phyloP scores from a whole-genome alignment of 257 asterid genomes.

The Salvia rosmarinus region DNA sequence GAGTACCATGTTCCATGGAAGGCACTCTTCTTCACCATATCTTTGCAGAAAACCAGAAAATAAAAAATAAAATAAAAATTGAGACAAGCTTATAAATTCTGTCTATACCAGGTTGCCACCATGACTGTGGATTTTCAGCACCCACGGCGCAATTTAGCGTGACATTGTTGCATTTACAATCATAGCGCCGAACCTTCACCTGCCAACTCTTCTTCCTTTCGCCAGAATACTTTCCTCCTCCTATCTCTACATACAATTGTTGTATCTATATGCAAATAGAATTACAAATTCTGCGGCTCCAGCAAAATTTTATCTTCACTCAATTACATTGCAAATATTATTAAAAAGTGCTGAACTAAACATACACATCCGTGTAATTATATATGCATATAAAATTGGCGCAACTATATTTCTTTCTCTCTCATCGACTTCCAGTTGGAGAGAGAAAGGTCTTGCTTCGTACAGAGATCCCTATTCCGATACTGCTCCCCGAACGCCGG shows the following conservation, averaged over 20 bases:
- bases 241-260: conserved; percentile 43
- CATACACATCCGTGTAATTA: conserved; percentile 31
- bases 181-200: conserved; percentile 39
- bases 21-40: conserved; percentile 38
- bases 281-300: conserved; percentile 34
- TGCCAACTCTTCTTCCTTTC: conserved; percentile 11
- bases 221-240: conserved; percentile 11
- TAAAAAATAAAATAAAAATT: not conserved
- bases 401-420: conserved; percentile 47
- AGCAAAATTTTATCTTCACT: conserved; percentile 26
- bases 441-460: conserved; percentile 37
- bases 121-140: conserved; percentile 30
- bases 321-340: conserved; percentile 20
- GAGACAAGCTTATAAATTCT: conserved; percentile 19
- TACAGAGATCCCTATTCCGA: conserved; percentile 83
- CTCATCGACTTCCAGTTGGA: conserved; percentile 52
- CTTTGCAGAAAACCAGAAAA: conserved; percentile 39
- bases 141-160: conserved; percentile 42
- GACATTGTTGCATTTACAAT: conserved; percentile 27
- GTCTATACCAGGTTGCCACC: conserved; percentile 37
- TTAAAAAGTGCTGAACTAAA: conserved; percentile 12
- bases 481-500: conserved; percentile 30
- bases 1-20: conserved; percentile 42
- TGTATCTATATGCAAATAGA: conserved; percentile 40
- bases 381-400: conserved; percentile 33